Conservation (phyloP, 73 alveolate species). For the Uronychia binucleata region DNA sequence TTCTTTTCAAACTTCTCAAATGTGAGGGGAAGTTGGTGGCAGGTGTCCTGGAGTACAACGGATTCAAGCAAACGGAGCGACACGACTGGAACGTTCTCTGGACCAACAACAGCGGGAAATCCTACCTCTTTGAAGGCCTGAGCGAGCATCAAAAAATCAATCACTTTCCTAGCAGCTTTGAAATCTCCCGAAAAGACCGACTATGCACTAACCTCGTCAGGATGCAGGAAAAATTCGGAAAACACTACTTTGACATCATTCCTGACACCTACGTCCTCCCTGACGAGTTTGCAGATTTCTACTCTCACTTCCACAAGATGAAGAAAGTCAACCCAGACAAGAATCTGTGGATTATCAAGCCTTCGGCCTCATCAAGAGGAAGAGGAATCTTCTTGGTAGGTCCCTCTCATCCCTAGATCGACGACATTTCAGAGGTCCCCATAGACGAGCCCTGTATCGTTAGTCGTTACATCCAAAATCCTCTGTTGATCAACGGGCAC, state of each 20-base stretch:
- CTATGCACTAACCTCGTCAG: constrained; percentile 66
- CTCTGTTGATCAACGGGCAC: constrained; percentile 76
- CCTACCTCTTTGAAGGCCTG: constrained; percentile 60
- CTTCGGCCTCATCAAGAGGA: constrained; percentile 77
- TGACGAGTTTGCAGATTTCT: constrained; percentile 75
- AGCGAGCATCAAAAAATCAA: constrained; percentile 80
- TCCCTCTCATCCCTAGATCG: no score
- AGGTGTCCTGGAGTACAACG: constrained; percentile 54
- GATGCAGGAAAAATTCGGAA: constrained; percentile 65
- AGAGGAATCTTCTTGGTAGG: constrained; percentile 76
- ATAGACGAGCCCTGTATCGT: constrained; percentile 75
- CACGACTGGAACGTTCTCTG: constrained; percentile 82
- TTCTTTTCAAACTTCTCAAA: constrained; percentile 44
- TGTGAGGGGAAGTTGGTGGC: constrained; percentile 70
- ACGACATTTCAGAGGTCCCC: constrained; percentile 51
- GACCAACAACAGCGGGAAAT: constrained; percentile 50
- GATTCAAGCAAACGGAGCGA: constrained; percentile 63
- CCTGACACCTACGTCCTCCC: constrained; percentile 84
- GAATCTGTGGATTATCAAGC: constrained; percentile 78
- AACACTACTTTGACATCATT: constrained; percentile 67
- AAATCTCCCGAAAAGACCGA: constrained; percentile 81
- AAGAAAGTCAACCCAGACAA: constrained; percentile 64
- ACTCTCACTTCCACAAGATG: constrained; percentile 68
- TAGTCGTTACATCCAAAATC: constrained; percentile 73
- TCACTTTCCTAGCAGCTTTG: constrained; percentile 90